Base-by-base conservation (phyloP, 352 stramenopile species). In the Phytophthora aleatoria region DNA sequence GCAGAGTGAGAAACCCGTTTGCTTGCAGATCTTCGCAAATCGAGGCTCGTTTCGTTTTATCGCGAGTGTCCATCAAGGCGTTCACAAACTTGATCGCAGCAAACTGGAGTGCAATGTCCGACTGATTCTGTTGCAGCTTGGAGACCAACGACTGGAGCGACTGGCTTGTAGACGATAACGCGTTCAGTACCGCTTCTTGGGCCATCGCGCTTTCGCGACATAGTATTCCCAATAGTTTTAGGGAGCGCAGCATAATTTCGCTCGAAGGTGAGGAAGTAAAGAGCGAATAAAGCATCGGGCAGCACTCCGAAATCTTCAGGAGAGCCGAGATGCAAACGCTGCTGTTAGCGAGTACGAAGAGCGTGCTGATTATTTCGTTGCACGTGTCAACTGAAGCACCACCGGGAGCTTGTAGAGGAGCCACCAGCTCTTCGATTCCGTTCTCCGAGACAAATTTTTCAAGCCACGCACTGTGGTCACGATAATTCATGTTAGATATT, bases 81-180 rank as follows among this genome's bases (percentile, higher is more conserved):
- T 86, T 86, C 16, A 90, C 10, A 33, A 91, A 90, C 41, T 69
- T 76, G 9, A 89, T 16, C 0, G 76, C 62, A 9, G 63, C 69
- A 28, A 76, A 38, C 35, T 76, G 67, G 11, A 75, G 31, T 72
- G 56, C n/a, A 30, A 61, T 5, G 27, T 88, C 74, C 3, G 42
- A 53, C 13, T 67, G 44, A 39, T 60, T 76, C 6, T 74, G 52
- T 3, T 58, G 30, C 24, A 87, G 65, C 26, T 64, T 61, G 10
- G 45, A 64, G 10, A 71, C 54, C 6, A 91, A 45, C n/a, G 16
- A 57, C 13, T 69, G 65, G 31, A 83, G 64, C 7, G 54, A 59
- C 5, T 49, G 67, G 0, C 36, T 43, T 16, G 68, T 35, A 1
- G 58, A 56, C 20, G 64, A 61, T 24, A 88, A 69, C 2, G 51